These are phyloP conservation scores for Lepidium africanum DNA, from an alignment of 345 rosid species.

Conservation along the genomic window DNA sequence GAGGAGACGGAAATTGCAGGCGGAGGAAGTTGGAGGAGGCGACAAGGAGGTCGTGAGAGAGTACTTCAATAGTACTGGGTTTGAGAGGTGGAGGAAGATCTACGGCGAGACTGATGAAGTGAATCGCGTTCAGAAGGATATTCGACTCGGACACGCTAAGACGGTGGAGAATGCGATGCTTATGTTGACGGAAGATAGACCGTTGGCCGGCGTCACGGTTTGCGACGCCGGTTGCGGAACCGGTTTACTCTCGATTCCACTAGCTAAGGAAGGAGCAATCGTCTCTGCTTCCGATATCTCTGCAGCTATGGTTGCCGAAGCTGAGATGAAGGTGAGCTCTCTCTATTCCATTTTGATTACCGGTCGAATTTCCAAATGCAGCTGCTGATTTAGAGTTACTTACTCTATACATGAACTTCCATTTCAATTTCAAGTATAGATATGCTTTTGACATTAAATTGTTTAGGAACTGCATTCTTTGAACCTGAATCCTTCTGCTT, in stretches of 20 bases:
- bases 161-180: constrained; percentile 70
- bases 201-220: constrained; percentile 67
- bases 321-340: constrained; percentile 56
- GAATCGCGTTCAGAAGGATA: constrained; percentile 73
- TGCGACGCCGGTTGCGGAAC: constrained; percentile 98
- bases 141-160: constrained; percentile 73
- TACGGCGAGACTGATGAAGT: constrained; percentile 88
- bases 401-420: neutral
- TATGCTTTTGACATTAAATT: neutral
- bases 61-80: constrained; percentile 81
- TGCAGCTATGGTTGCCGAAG: constrained; percentile 91
- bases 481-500: neutral
- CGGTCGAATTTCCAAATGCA: neutral
- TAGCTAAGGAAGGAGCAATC: constrained; percentile 79
- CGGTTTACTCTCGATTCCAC: constrained; percentile 65
- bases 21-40: constrained; percentile 88
- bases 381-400: neutral
- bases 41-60: constrained; percentile 92
- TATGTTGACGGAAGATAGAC: constrained; percentile 68
- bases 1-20: constrained; percentile 69
- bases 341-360: neutral
- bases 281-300: constrained; percentile 90
- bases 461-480: neutral
- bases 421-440: neutral
- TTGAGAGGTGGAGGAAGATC: constrained; percentile 93